Conservation (phyloP, 2,329 filamentous ascomycete genomes). For the Penicillium nordicum region DNA sequence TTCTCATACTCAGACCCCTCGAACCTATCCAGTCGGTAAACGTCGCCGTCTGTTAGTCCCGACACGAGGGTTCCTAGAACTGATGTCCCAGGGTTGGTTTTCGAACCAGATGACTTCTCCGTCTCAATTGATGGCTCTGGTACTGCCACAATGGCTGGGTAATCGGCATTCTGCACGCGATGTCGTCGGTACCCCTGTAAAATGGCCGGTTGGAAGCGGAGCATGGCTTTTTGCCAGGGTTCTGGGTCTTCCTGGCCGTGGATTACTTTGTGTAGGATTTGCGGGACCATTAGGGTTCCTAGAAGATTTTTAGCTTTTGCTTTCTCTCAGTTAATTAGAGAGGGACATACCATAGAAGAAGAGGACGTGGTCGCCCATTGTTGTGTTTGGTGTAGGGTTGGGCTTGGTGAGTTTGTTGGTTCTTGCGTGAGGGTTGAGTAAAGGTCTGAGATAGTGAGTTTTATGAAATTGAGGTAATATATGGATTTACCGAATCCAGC, state of each 20-base stretch:
- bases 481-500: too few species aligned
- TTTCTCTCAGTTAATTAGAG: not conserved
- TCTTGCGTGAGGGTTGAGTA: not conserved
- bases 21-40: conserved; percentile 73
- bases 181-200: conserved; percentile 69
- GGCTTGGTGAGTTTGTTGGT: not conserved
- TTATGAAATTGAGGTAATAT: not conserved
- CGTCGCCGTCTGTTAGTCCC: conserved; percentile 73
- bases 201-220: conserved; percentile 71
- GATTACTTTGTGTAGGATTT: conserved; percentile 81
- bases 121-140: not conserved
- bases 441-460: not conserved
- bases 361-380: conserved; percentile 52
- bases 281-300: conserved; percentile 73
- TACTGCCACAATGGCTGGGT: conserved; percentile 67
- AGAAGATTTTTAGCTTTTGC: not conserved
- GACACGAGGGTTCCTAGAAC: conserved; percentile 75
- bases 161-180: conserved; percentile 68
- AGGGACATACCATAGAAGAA: conserved; percentile 60
- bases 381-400: conserved; percentile 21
- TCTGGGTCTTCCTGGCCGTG: conserved; percentile 57
- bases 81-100: conserved; percentile 30
- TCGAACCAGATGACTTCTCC: not conserved
- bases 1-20: conserved; percentile 74
- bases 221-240: conserved; percentile 50